A percentile compares a stretch with the other conserved stretches of the same genome.
Evolutionary conservation across 345 rosid species (phyloP).

Genomic region (Eutrema japonicum): DNA sequence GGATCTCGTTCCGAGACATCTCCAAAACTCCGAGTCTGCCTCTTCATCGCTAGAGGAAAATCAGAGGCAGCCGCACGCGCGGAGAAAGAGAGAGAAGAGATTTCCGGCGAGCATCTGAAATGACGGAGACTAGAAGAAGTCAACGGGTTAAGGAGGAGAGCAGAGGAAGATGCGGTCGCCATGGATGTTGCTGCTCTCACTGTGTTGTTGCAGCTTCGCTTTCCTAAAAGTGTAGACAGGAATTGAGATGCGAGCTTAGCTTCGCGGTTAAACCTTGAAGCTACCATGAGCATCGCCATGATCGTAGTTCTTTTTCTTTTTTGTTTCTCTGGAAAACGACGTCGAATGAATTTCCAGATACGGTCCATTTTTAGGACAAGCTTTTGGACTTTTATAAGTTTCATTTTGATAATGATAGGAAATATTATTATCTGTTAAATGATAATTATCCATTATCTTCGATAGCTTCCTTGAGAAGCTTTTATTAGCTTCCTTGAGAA

Average conservation of each 20-base stretch:
- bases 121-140: conserved; percentile 47
- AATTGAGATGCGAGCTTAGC: conserved; percentile 35
- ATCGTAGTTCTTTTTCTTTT: background rate
- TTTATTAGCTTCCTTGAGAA: too few relatives aligned
- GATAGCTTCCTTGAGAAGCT: too few relatives aligned
- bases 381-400: conserved; percentile 10
- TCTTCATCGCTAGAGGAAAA: conserved; percentile 36
- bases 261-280: conserved; percentile 29
- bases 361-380: conserved; percentile 32
- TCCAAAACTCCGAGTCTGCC: conserved; percentile 33
- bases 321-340: conserved; percentile 4
- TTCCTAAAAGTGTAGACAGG: conserved; percentile 23
- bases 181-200: conserved; percentile 6
- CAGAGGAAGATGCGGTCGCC: conserved; percentile 47
- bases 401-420: background rate
- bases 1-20: conserved; percentile 39
- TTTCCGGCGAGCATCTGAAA: conserved; percentile 36
- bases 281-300: conserved; percentile 40
- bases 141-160: conserved; percentile 50
- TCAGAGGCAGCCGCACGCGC: conserved; percentile 16
- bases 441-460: too few relatives aligned
- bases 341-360: conserved; percentile 24
- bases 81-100: conserved; percentile 39
- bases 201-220: conserved; percentile 10
- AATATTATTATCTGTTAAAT: background rate